Conservation (phyloP, 1,284 basidiomycete genomes). For the Cryptococcus maquisensis region DNA sequence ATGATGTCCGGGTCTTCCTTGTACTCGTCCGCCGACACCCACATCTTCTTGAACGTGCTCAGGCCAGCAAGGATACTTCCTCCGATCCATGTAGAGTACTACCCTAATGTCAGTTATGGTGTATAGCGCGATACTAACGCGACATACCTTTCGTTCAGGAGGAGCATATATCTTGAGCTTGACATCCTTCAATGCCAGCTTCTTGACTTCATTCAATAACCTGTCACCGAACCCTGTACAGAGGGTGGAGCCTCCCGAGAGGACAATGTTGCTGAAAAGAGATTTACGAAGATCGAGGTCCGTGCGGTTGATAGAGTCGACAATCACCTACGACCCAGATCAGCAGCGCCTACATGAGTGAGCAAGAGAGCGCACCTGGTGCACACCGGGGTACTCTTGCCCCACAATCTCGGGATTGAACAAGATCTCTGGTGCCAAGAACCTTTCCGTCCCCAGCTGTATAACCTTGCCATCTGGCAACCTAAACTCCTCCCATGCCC, state of each 20-base stretch:
- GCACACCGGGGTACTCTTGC: conserved; percentile 92
- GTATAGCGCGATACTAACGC: background rate
- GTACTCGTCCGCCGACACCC: conserved; percentile 98
- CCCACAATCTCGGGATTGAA: conserved; percentile 98
- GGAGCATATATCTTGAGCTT: conserved; percentile 99
- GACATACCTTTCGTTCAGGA: conserved; percentile 79
- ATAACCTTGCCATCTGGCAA: conserved; percentile 94
- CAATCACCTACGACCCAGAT: conserved; percentile 54
- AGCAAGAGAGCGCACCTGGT: conserved; percentile 68
- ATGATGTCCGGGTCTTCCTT: conserved; percentile 98
- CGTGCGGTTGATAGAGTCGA: conserved; percentile 54
- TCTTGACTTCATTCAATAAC: conserved; percentile 91
- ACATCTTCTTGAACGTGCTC: conserved; percentile 99
- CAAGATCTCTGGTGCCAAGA: conserved; percentile 93
- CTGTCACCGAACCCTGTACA: conserved; percentile 98
- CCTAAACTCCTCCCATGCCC: conserved; percentile 81
- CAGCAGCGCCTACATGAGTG: background rate
- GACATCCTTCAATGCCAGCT: conserved; percentile 90
- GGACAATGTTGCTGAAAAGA: conserved; percentile 92
- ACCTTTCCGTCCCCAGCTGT: conserved; percentile 91
- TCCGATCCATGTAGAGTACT: conserved; percentile 98
- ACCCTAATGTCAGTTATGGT: background rate
- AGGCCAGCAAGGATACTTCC: conserved; percentile 92
- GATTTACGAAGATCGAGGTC: conserved; percentile 83
- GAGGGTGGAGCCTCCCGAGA: conserved; percentile 84